Evolutionary conservation across 768 basidiomycete genomes (phyloP).

Genomic region (Mycena venus): DNA sequence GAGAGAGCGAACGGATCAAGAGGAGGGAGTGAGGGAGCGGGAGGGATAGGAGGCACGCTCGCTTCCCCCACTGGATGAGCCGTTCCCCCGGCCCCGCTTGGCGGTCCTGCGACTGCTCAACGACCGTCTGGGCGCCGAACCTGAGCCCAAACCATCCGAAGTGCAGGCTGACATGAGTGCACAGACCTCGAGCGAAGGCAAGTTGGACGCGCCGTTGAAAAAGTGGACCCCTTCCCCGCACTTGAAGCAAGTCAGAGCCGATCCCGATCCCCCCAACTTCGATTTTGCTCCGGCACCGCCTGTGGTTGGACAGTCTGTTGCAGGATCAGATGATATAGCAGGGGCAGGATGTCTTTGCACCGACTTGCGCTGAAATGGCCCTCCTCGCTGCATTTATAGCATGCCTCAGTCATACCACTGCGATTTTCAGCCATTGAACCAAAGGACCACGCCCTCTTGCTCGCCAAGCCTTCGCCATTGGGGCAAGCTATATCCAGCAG

Average conservation of each 20-base stretch:
- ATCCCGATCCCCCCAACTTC: neutral
- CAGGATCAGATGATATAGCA: neutral
- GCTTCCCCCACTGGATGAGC: conserved; percentile 22
- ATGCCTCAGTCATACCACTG: conserved; percentile 14
- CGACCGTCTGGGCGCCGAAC: conserved; percentile 15
- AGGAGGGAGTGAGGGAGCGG: no score
- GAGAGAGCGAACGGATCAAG: no score
- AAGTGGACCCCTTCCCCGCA: conserved; percentile 73
- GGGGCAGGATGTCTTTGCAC: neutral
- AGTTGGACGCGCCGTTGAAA: conserved; percentile 62
- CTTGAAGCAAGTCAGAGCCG: conserved; percentile 60
- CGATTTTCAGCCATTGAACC: conserved; percentile 49
- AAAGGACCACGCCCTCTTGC: conserved; percentile 61
- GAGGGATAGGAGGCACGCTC: no score
- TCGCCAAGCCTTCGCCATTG: conserved; percentile 50
- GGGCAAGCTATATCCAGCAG: conserved; percentile 62
- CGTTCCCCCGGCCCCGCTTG: conserved; percentile 17
- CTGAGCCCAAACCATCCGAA: conserved; percentile 6
- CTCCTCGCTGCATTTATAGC: conserved; percentile 33
- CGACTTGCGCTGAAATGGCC: conserved; percentile 31
- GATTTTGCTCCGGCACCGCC: conserved; percentile 28
- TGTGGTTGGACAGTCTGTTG: conserved; percentile 55
- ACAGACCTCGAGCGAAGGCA: neutral
- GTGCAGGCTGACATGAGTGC: conserved; percentile 15
- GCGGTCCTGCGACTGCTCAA: conserved; percentile 15